Evolutionary conservation across 2,329 filamentous ascomycete species (phyloP).

Genomic region (Macrophomina pseudophaseolina): DNA sequence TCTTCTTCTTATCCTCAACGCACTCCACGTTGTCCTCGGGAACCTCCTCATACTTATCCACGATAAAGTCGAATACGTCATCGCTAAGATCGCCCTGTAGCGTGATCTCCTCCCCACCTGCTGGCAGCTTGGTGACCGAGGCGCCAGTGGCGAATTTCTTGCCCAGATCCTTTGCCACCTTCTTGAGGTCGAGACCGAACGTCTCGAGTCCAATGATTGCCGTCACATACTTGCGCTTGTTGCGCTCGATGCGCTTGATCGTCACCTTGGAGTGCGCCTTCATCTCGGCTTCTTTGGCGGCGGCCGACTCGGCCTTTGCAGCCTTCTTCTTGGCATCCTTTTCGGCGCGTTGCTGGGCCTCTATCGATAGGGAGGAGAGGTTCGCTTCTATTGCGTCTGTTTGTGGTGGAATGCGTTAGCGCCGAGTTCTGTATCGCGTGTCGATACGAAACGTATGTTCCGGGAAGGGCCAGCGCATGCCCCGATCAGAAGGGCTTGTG

Average conservation of each 20-base stretch:
- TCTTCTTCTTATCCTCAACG: constrained; percentile 27
- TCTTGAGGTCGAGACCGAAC: constrained; percentile 92
- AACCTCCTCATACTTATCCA: constrained; percentile 87
- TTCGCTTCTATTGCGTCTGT: constrained; percentile 75
- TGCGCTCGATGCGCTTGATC: constrained; percentile 97
- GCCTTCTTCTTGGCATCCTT: constrained; percentile 98
- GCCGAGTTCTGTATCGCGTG: background rate
- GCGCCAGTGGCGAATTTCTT: constrained; percentile 98
- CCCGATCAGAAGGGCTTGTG: too few species aligned
- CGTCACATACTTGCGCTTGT: constrained; percentile 97
- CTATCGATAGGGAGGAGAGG: constrained; percentile 82
- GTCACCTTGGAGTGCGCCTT: constrained; percentile 81
- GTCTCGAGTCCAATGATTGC: constrained; percentile 88
- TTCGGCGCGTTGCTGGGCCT: constrained; percentile 90
- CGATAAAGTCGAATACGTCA: constrained; percentile 88
- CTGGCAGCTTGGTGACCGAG: constrained; percentile 86
- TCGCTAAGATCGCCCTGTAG: constrained; percentile 97
- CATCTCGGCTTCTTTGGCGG: constrained; percentile 81
- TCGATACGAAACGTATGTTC: too few species aligned
- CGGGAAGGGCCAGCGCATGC: background rate
- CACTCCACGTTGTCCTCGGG: constrained; percentile 86
- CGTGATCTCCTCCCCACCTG: constrained; percentile 92
- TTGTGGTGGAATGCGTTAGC: background rate
- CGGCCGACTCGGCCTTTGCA: constrained; percentile 86
- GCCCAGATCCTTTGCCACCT: constrained; percentile 92